Evolutionary conservation across 108 stramenopile species (phyloP).

Genomic region (Nitzschia inconspicua): DNA sequence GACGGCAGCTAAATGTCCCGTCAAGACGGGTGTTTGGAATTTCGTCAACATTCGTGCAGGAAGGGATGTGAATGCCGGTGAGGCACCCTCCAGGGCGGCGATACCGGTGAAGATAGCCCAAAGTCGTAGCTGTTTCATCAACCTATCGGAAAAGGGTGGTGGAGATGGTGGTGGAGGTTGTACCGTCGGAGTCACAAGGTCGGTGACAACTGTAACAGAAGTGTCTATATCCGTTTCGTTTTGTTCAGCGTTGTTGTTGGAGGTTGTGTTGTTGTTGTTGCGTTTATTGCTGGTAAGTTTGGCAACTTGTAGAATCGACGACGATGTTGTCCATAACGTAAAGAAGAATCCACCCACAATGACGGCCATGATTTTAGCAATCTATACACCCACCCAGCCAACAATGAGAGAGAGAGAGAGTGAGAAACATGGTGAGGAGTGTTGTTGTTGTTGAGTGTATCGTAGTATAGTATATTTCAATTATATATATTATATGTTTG

Average conservation of each 20-base stretch:
- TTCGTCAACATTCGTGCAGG: neutral
- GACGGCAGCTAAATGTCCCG: constrained; percentile 41
- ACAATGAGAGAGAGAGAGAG: too few relatives aligned
- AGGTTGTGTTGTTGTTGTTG: neutral
- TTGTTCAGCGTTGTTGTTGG: neutral
- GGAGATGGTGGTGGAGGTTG: neutral
- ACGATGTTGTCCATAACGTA: constrained; percentile 68
- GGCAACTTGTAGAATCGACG: constrained; percentile 58
- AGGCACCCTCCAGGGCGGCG: neutral
- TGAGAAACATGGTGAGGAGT: too few relatives aligned
- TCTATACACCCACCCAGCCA: too few relatives aligned
- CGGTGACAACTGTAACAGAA: neutral
- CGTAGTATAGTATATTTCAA: too few relatives aligned
- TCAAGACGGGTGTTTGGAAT: neutral
- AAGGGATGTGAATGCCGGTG: neutral
- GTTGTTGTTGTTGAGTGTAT: neutral
- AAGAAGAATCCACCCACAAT: constrained; percentile 73
- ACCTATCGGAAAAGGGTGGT: constrained; percentile 3
- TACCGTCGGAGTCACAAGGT: neutral
- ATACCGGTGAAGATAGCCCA: constrained; percentile 4
- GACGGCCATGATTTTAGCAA: constrained; percentile 54
- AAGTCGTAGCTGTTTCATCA: constrained; percentile 4
- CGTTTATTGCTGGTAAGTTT: constrained; percentile 11
- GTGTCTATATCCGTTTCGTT: neutral
- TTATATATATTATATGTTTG: neutral